Conservation (phyloP, 2,329 filamentous ascomycete species). For the Alternaria panax region DNA sequence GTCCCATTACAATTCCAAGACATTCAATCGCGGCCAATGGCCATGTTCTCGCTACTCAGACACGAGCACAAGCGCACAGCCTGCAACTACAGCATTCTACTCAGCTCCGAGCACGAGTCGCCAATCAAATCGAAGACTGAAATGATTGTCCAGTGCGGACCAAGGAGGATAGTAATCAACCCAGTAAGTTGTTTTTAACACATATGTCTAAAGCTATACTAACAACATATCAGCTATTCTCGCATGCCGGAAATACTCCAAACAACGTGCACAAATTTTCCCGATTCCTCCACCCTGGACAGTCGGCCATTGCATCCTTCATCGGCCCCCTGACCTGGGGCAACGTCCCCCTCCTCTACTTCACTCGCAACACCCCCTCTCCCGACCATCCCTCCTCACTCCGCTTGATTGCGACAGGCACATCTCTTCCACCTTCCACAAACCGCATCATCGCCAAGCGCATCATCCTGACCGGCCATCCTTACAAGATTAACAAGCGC, state of each 20-base stretch:
- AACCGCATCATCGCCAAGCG: constrained; percentile 88
- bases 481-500: constrained; percentile 98
- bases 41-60: constrained; percentile 84
- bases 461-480: constrained; percentile 91
- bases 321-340: constrained; percentile 93
- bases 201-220: constrained; percentile 5
- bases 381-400: constrained; percentile 55
- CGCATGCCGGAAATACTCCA: constrained; percentile 84
- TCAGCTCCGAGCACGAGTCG: constrained; percentile 76
- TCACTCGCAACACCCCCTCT: constrained; percentile 65
- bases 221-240: constrained; percentile 67
- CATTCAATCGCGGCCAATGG: constrained; percentile 66
- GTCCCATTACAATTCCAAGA: constrained; percentile 63
- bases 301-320: constrained; percentile 87
- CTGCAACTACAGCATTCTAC: constrained; percentile 82
- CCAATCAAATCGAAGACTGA: constrained; percentile 93
- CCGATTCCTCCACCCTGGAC: constrained; percentile 88
- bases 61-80: constrained; percentile 96
- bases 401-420: constrained; percentile 84
- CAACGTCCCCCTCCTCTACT: constrained; percentile 87
- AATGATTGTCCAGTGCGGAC: constrained; percentile 88
- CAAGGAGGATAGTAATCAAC: constrained; percentile 84
- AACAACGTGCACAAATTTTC: constrained; percentile 98
- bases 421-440: constrained; percentile 77
- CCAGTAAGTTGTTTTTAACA: constrained; percentile 57